These are phyloP conservation scores for Suillus placidus DNA, from an alignment of 768 basidiomycete genomes.

Conservation along the genomic window DNA sequence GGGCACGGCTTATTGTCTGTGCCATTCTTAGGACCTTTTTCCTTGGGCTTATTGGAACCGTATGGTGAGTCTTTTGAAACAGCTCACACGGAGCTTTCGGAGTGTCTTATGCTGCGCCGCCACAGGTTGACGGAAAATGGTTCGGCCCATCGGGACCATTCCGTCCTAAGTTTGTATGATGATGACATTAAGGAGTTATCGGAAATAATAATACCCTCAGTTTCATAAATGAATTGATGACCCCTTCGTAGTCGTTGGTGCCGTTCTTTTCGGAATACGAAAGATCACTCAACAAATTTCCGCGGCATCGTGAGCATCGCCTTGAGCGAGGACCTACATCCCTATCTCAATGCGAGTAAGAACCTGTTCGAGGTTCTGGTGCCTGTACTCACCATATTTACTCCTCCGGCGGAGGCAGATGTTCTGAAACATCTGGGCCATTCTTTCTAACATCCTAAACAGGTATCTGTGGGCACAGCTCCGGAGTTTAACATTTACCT, in stretches of 20 bases:
- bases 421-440: neutral
- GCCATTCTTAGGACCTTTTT: conserved; percentile 31
- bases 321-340: neutral
- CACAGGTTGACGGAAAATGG: conserved; percentile 46
- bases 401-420: neutral
- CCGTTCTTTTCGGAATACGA: neutral
- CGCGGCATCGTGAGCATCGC: neutral
- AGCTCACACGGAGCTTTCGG: conserved; percentile 62
- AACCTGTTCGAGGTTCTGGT: neutral
- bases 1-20: neutral
- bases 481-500: neutral
- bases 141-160: conserved; percentile 47
- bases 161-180: conserved; percentile 40
- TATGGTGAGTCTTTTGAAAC: conserved; percentile 52
- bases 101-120: conserved; percentile 55
- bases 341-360: neutral
- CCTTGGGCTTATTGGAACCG: conserved; percentile 73
- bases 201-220: neutral
- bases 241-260: neutral
- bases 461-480: neutral
- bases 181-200: conserved; percentile 10
- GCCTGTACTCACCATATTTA: neutral
- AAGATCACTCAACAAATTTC: neutral
- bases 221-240: neutral
- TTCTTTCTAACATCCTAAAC: neutral